Conservation (phyloP, 805 yeast genomes). For the Wickerhamomyces subpelliculosus region DNA sequence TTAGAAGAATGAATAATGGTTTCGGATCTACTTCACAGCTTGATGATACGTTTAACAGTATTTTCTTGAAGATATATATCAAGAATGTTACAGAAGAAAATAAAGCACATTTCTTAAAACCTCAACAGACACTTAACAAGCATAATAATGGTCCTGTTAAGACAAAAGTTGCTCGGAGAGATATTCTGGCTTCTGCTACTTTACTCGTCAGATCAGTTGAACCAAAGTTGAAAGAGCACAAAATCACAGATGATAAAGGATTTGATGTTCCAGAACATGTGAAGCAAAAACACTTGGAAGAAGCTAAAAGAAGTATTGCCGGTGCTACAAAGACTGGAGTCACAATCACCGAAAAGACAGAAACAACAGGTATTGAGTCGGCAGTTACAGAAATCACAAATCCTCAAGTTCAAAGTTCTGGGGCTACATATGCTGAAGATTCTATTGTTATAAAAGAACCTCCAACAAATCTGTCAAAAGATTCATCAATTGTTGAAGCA, state of each 20-base stretch:
- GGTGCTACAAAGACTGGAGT: too few relatives aligned
- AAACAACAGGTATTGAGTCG: too few relatives aligned
- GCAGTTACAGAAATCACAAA: too few relatives aligned
- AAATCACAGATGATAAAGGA: slow-evolving; percentile 9
- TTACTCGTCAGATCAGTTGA: slow-evolving; percentile 13
- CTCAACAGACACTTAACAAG: too few relatives aligned
- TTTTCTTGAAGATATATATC: slow-evolving; percentile 46
- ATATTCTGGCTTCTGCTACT: slow-evolving; percentile 31
- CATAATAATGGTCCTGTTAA: slow-evolving; percentile 26
- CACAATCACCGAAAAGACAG: too few relatives aligned
- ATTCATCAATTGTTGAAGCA: too few relatives aligned
- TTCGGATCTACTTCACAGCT: slow-evolving; percentile 70
- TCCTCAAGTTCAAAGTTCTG: too few relatives aligned
- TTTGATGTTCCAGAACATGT: slow-evolving; percentile 6
- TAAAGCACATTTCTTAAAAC: slow-evolving; percentile 4
- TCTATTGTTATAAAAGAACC: too few relatives aligned
- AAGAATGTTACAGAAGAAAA: slow-evolving; percentile 2
- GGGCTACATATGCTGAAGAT: too few relatives aligned
- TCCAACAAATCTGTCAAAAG: too few relatives aligned
- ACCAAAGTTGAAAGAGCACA: slow-evolving; percentile 4
- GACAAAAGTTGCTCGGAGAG: slow-evolving; percentile 41
- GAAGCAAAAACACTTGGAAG: slow-evolving; percentile 3
- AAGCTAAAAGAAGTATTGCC: too few relatives aligned
- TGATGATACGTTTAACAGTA: slow-evolving; percentile 64
- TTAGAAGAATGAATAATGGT: slow-evolving; percentile 70